Conservation (phyloP, 192 early-diverging fungal genomes). For the Neocallimastix lanati region DNA sequence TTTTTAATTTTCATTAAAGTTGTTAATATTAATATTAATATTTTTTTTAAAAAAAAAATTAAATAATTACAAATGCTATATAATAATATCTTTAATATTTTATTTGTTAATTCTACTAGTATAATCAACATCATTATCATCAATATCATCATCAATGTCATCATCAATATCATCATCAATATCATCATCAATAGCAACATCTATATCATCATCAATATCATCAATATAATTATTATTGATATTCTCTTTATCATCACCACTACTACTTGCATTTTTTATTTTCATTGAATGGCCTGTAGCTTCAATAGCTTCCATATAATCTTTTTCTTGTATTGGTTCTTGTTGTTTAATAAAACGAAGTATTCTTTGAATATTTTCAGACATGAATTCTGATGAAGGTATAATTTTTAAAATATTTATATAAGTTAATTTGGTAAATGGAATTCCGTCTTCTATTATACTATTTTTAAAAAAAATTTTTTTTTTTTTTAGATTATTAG, state of each 20-base stretch:
- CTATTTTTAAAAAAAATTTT: background rate
- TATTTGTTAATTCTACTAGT: background rate
- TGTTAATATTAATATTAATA: too few relatives aligned
- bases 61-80: too few relatives aligned
- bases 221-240: slow-evolving; percentile 5
- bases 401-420: slow-evolving; percentile 26
- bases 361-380: slow-evolving; percentile 34
- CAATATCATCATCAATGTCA: slow-evolving; percentile 1
- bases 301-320: slow-evolving; percentile 29
- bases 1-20: too few relatives aligned
- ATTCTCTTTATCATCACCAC: background rate
- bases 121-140: background rate
- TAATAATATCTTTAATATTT: too few relatives aligned
- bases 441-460: slow-evolving; percentile 18
- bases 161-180: background rate
- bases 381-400: slow-evolving; percentile 23
- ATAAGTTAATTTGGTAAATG: slow-evolving; percentile 19
- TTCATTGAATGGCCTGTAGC: background rate
- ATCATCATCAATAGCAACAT: background rate
- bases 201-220: slow-evolving; percentile 5
- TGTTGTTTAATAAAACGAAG: slow-evolving; percentile 28
- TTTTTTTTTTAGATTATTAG: too few relatives aligned
- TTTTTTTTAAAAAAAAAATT: too few relatives aligned
- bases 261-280: background rate
- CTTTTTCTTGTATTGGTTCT: slow-evolving; percentile 24